Evolutionary conservation across 495 filamentous ascomycete species (phyloP), one percentile per base, ranked within the genome.

Genomic region (Sporormia fimetaria): DNA sequence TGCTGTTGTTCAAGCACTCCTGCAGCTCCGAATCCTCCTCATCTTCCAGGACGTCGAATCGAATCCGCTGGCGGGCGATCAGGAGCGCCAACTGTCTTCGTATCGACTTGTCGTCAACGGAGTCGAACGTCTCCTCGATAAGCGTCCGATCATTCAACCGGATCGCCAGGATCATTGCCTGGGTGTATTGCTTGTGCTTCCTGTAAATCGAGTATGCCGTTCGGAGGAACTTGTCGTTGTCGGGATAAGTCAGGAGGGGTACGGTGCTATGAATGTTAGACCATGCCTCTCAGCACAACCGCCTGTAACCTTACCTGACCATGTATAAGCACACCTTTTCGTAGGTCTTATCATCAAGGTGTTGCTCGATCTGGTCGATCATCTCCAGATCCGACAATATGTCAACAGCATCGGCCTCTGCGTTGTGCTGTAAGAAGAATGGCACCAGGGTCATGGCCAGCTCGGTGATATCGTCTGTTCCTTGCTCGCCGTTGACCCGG

Each of bases 341-440:
- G 55, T 92, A 99, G 21, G 87, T 95, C 60, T 96, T 82, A 57
- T 94, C 81, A 58, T 99, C 90, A 39, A 96, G 67, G 51, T 86
- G 87, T 40, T 80, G 68, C 27, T 83, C 78, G n/a, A 99, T 80
- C 53, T 87, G 68, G 52, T 93, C 82, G 53, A 96, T 96, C 51
- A 92, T 94, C 60, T 99, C 90, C 32, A 99, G 65, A 58, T 99
- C 92, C 60, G 83, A 90, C 69, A 96, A 75, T 43, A 99, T 70
- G 62, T 99, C 90, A 25, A 96, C 90, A 12, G 90, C 92, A 62
- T 99, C 90, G 9, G 87, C 92, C 66, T 99, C 90, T 38, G 90
- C 90, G 53, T 96, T 96, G 66, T 88, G 90, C 65, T 84, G 85
- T 33, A 99, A 68, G 65, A 96, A 96, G 51, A 94, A 83, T 0